Base-by-base conservation (phyloP, 805 yeast genomes). In the Teunomyces pallodes region DNA sequence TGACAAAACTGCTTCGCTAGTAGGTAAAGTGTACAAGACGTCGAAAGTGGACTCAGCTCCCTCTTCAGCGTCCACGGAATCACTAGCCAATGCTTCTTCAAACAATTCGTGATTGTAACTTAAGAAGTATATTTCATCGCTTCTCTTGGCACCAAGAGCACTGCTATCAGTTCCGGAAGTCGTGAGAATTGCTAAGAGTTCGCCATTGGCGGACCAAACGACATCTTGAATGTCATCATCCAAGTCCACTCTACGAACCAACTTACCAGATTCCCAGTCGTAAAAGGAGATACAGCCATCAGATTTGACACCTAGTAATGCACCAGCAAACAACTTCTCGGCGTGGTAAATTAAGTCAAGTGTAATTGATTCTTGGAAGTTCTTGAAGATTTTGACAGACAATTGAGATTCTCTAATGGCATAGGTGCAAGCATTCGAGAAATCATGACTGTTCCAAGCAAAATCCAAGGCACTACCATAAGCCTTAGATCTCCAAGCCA, bases 401-500 rank as follows among this genome's bases (percentile, higher is more conserved):
- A 85, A 77, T 30, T 76, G 70, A 16, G 84, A 75, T 63, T 87
- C 92, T 55, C 91, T 81, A 42, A 90, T 80, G 33, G 97, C 99
- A 69, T 81, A 94, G 54, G 84, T 77, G 39, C 72, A 64, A 24
- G 70, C 66, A 62, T 87, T 88, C 2, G 96, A 83, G 42, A 60
- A 58, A 50, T 74, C 77, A 68, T 92, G 97, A 46, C 86, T 83
- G 52, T 95, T 90, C 99, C 99, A 94, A 38, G 83, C 96, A 65
- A 95, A 90, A 62, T 90, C 97, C 47, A 83, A 71, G 16, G 96
- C 97, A 48, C 81, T 79, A 53, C 98, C 98, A 67, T 87, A 94
- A 43, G 90, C 78, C 72, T 90, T 94, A 61, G 92, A 90, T 74
- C 99, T 83, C 99, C 99, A 94, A 1, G 98, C 98, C 60, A 94